Evolutionary conservation across 73 alveolate genomes (phyloP), one percentile per base, ranked within the genome.

Genomic region (Symbiodinium natans): DNA sequence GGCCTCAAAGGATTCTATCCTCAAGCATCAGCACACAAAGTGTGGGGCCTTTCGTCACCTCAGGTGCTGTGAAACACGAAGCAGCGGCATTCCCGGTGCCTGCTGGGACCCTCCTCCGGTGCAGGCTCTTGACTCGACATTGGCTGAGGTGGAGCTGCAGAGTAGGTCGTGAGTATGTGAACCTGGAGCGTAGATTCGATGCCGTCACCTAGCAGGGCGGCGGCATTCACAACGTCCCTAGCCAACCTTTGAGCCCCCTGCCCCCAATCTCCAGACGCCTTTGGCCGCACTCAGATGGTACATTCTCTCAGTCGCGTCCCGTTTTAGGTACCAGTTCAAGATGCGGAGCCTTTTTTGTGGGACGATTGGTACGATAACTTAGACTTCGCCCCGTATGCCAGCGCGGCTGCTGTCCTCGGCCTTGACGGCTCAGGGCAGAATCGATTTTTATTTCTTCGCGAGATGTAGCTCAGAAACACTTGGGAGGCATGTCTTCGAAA

Each of bases 41-140:
- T n/a, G 13, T 56, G 17, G 1, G 17, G 17, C 27, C 27, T 56
- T 56, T 29, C 75, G 27, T 56, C 75, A 21, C 27, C 89, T 38
- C 36, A 90, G 97, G 97, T 90, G 97, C 80, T 90, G 77, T 56
- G 97, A 90, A 63, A 90, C 97, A 17, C 48, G 97, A 42, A 90
- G 97, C 41, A 41, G 89, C 17, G 97, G 97, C 23, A 90, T 90
- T 42, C 97, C 97, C 19, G 97, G 97, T 9, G 97, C 97, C 17
- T 90, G 97, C 31, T 90, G 97, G 97, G 97, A 90, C 23, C 84
- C 97, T 11, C 87, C 97, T 21, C 89, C 97, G 15, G 80, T 33
- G 59, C 80, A 52, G 23, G 89, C 97, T 63, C 17, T 23, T 23
- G 80, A 63, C 36, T 27, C 9, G 38, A 63, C 80, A 27, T n/a